Conservation (phyloP, 2,329 filamentous ascomycete genomes). For the Incumbomyces lentus region DNA sequence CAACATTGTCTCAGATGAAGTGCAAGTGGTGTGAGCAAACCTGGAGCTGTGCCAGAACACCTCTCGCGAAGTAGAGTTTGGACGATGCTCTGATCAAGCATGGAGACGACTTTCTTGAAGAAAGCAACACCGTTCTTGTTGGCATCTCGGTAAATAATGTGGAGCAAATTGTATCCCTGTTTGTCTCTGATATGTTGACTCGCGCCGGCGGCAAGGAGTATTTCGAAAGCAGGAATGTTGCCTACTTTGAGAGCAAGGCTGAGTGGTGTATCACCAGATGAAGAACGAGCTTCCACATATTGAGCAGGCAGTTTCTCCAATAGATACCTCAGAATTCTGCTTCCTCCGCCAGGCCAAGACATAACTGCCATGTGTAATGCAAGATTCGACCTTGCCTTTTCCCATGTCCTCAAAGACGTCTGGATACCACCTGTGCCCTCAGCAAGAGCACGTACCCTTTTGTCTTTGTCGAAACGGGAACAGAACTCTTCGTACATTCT, state of each 20-base stretch:
- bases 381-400: conserved; percentile 43
- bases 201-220: conserved; percentile 57
- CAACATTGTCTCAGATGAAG: conserved; percentile 37
- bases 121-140: conserved; percentile 25
- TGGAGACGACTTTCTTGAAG: conserved; percentile 51
- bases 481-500: conserved; percentile 61
- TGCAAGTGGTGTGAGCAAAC: conserved; percentile 55
- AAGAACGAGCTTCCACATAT: conserved; percentile 52
- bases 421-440: conserved; percentile 54
- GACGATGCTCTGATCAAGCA: conserved; percentile 44
- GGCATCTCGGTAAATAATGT: conserved; percentile 39
- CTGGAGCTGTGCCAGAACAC: conserved; percentile 40
- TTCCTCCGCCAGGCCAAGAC: conserved; percentile 34
- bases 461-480: conserved; percentile 50
- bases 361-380: conserved; percentile 58
- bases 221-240: conserved; percentile 44
- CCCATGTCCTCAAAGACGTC: conserved; percentile 45
- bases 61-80: conserved; percentile 25
- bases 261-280: conserved; percentile 49
- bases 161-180: conserved; percentile 57
- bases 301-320: conserved; percentile 48
- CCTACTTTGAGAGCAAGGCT: conserved; percentile 53
- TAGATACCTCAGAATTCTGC: conserved; percentile 55
- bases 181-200: conserved; percentile 56
- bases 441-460: conserved; percentile 51